Evolutionary conservation across 2,329 filamentous ascomycete species (phyloP).

Genomic region (Cladosporium sp.): DNA sequence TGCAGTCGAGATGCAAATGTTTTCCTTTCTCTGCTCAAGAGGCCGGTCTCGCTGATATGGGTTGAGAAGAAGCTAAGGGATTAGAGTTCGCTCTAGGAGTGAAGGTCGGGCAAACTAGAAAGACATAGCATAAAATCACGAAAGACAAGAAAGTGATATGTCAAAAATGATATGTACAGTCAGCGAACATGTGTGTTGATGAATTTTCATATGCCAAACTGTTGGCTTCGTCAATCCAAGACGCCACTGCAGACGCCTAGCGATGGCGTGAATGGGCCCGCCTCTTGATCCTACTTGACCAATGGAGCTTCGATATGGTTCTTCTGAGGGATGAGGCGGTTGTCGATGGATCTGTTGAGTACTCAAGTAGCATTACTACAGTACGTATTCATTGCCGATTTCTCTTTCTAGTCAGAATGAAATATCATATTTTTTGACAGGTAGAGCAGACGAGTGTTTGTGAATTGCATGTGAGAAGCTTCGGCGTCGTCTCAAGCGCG

Average conservation of each 20-base stretch:
- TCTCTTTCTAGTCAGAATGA: no score
- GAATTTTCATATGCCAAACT: background rate
- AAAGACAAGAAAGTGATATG: background rate
- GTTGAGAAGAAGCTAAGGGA: constrained; percentile 10
- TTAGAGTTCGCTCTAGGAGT: constrained; percentile 6
- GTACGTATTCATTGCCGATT: no score
- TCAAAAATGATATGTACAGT: background rate
- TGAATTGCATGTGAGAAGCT: no score
- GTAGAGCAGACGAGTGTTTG: no score
- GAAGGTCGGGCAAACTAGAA: background rate
- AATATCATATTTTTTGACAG: no score
- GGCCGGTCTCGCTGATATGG: constrained; percentile 5
- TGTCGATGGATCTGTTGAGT: no score
- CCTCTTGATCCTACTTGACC: background rate
- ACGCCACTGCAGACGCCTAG: background rate
- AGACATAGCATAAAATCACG: background rate
- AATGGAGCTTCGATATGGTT: background rate
- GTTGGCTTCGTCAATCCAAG: background rate
- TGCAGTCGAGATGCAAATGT: background rate
- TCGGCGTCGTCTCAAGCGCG: background rate
- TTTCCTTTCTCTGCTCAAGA: no score
- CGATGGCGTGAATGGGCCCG: background rate
- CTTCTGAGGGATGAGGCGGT: no score
- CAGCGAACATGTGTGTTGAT: background rate
- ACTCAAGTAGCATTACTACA: no score